A percentile compares a stretch with the other conserved stretches of the same genome.
These are phyloP conservation scores for Cladophialophora psammophila DNA, from an alignment of 2,329 filamentous ascomycete species.

Conservation along the genomic window DNA sequence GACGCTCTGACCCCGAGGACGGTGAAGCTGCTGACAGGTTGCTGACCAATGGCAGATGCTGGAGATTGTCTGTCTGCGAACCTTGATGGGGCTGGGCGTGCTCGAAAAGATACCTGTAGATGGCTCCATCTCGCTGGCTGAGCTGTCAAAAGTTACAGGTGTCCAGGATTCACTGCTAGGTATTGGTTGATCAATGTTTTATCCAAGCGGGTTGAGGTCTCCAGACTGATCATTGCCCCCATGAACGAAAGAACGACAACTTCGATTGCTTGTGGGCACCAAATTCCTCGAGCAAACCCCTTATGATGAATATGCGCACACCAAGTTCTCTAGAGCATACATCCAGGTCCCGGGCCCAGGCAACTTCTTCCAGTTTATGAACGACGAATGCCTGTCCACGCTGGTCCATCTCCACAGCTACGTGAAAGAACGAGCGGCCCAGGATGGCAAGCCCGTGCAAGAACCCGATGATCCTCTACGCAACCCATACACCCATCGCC, in stretches of 20 bases:
- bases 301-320: conserved; percentile 26
- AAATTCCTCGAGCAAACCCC: conserved; percentile 28
- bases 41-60: conserved; percentile 28
- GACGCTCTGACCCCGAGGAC: not conserved
- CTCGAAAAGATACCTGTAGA: conserved; percentile 39
- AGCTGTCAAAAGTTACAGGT: conserved; percentile 20
- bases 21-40: not conserved
- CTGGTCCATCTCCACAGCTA: conserved; percentile 26
- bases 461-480: conserved; percentile 26
- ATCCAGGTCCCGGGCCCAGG: conserved; percentile 25
- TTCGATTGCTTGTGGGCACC: conserved; percentile 27
- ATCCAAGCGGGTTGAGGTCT: not conserved
- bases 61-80: conserved; percentile 37
- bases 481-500: conserved; percentile 43
- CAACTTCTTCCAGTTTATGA: conserved; percentile 31
- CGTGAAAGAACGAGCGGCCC: conserved; percentile 20
- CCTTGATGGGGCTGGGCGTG: conserved; percentile 38
- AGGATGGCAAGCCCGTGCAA: conserved; percentile 20
- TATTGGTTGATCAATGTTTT: not conserved
- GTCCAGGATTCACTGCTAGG: conserved; percentile 29
- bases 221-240: not conserved
- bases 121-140: conserved; percentile 31
- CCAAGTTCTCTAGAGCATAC: conserved; percentile 30
- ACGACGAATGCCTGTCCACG: conserved; percentile 24
- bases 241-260: conserved; percentile 21